Base-by-base conservation (phyloP, 2,329 filamentous ascomycete species). In the Aureobasidium musti region DNA sequence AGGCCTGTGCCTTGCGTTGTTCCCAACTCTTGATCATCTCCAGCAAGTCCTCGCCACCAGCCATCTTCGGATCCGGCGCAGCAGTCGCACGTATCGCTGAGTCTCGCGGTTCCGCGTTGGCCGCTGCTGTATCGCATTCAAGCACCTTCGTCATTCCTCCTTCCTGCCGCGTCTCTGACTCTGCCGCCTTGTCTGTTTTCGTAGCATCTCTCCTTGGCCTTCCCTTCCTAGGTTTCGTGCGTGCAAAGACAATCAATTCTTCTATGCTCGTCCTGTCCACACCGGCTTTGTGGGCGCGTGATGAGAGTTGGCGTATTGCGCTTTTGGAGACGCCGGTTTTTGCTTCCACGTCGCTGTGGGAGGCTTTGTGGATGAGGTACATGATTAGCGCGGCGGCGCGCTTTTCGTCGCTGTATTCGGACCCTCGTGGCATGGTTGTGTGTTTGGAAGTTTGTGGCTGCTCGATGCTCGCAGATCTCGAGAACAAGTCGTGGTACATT, bases 371-470 rank as follows among this genome's bases (percentile, higher is more conserved):
- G 35, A 56, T 56, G 35, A 56, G 53, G 8, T 41, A 56, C 53
- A 56, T 56, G 5, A 56, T 56, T 23, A 56, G 6, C 7, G 53
- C 53, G 21, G 53, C 53, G 7, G 53, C 53, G 21, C 53, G 53
- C 53, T 56, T 56, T 23, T 56, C 53, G 35, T 56, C 53, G 53
- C 53, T 56, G 53, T 56, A 56, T 56, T 56, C 53, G 21, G 21
- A 26, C 17, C 53, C 53, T 41, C 53, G 53, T 37, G 53, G 53
- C 53, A 56, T 56, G 35, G 3, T 41, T 28, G 13, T 41, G 21
- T 14, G 10, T 21, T 8, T 37, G 19, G 6, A 41, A 19, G 14
- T 33, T 17, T 39, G 33, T 23, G 52, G 13, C 13, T 53, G 28
- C 50, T 17, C 6, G 19, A 3, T 21, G 28, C 6, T 21, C 19